phyloP scores from a whole-genome alignment of 2,329 filamentous ascomycete genomes.

The Fusarium xyrophilum region DNA sequence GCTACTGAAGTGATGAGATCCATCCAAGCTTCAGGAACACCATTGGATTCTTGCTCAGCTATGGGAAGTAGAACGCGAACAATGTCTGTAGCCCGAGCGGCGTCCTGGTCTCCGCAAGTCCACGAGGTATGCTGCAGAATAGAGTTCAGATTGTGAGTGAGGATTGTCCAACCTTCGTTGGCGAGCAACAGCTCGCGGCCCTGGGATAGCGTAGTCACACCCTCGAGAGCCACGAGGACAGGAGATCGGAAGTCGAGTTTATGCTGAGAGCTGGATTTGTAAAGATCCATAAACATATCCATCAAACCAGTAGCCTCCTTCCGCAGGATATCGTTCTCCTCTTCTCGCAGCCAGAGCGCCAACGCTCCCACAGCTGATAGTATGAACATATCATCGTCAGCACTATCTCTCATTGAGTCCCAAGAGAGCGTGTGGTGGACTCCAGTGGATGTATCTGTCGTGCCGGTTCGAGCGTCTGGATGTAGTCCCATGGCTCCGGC shows the following conservation, averaged over 20 bases:
- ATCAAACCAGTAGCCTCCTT: slow-evolving; percentile 64
- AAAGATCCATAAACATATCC: slow-evolving; percentile 70
- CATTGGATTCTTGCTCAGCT: slow-evolving; percentile 54
- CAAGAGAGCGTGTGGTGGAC: slow-evolving; percentile 60
- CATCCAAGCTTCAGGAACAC: slow-evolving; percentile 64
- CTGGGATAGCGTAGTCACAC: slow-evolving; percentile 57
- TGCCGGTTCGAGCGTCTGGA: slow-evolving; percentile 58
- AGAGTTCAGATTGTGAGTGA: slow-evolving; percentile 58
- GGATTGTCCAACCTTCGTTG: slow-evolving; percentile 61
- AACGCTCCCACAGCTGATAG: slow-evolving; percentile 64
- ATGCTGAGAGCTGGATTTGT: slow-evolving; percentile 49
- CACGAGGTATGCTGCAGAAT: slow-evolving; percentile 50
- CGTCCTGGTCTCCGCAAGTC: slow-evolving; percentile 39
- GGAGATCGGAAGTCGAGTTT: slow-evolving; percentile 63
- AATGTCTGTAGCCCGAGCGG: slow-evolving; percentile 61
- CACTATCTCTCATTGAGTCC: slow-evolving; percentile 60
- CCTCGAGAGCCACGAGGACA: slow-evolving; percentile 66
- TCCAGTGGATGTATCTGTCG: slow-evolving; percentile 54
- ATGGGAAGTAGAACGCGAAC: slow-evolving; percentile 62
- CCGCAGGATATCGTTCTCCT: slow-evolving; percentile 66
- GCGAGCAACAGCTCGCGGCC: slow-evolving; percentile 57
- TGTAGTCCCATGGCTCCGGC: slow-evolving; percentile 68
- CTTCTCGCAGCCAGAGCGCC: slow-evolving; percentile 72
- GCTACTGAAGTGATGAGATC: slow-evolving; percentile 59
- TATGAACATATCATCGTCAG: slow-evolving; percentile 63